Percentiles rank a stretch among this genome's conserved stretches.
Conservation (phyloP, 2,329 filamentous ascomycete species). For the Tolypocladium sp. region DNA sequence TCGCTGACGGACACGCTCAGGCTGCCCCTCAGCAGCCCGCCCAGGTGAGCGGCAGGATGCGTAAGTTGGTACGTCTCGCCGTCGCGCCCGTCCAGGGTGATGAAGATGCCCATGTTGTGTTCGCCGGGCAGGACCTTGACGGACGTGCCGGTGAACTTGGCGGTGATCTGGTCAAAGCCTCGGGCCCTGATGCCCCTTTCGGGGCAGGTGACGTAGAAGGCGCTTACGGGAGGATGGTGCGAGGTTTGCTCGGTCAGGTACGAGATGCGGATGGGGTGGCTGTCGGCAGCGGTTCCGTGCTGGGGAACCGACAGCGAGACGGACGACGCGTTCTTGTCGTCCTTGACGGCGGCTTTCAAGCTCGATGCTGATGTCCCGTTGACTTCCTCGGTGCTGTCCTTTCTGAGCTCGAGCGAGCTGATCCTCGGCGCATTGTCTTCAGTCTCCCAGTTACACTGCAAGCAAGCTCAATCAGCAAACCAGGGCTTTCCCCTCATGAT, state of each 20-base stretch:
- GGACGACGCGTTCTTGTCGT: constrained; percentile 36
- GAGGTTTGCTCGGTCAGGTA: constrained; percentile 97
- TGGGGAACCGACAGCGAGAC: constrained; percentile 43
- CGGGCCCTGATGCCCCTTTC: constrained; percentile 80
- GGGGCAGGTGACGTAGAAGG: constrained; percentile 87
- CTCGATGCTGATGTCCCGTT: constrained; percentile 35
- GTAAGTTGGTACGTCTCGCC: constrained; percentile 92
- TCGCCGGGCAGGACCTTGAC: constrained; percentile 85
- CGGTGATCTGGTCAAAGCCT: constrained; percentile 92
- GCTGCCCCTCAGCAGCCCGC: constrained; percentile 79
- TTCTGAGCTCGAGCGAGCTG: constrained; percentile 32
- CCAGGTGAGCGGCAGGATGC: constrained; percentile 87
- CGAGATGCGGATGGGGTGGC: constrained; percentile 64
- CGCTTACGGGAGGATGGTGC: constrained; percentile 94
- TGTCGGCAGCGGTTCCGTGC: constrained; percentile 31
- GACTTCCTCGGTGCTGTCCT: constrained; percentile 21
- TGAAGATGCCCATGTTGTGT: constrained; percentile 93
- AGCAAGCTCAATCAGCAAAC: not conserved
- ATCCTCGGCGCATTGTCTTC: constrained; percentile 67
- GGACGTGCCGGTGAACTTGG: constrained; percentile 95
- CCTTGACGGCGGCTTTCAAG: constrained; percentile 34
- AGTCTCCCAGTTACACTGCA: constrained; percentile 88
- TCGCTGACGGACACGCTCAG: constrained; percentile 87
- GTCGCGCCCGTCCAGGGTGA: constrained; percentile 69
- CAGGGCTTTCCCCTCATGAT: not conserved